A percentile compares a stretch with the other conserved stretches of the same genome.
These are phyloP conservation scores for Williopsis jadinii DNA, from an alignment of 1,139 yeast species.

Conservation along the genomic window DNA sequence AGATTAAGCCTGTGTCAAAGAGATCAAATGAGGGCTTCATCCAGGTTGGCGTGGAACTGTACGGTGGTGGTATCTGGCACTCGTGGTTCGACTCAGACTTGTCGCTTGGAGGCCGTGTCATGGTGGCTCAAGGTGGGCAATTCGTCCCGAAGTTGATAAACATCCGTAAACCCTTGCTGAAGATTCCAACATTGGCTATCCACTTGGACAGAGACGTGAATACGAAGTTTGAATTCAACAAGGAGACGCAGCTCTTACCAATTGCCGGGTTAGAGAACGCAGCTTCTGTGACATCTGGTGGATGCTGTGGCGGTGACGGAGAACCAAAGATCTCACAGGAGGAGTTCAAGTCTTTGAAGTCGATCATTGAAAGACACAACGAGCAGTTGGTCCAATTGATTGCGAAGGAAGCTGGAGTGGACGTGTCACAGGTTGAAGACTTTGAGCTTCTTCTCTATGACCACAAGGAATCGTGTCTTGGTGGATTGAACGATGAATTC, in stretches of 20 bases:
- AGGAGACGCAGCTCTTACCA: constrained; percentile 81
- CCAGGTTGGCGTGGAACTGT: constrained; percentile 89
- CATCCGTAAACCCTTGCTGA: constrained; percentile 73
- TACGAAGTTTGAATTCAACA: constrained; percentile 79
- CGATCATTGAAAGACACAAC: constrained; percentile 70
- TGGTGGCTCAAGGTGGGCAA: constrained; percentile 46
- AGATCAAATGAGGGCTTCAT: constrained; percentile 67
- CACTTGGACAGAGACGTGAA: constrained; percentile 78
- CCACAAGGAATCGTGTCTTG: constrained; percentile 73
- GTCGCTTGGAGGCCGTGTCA: constrained; percentile 87
- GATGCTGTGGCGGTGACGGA: constrained; percentile 34
- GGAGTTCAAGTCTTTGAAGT: constrained; percentile 59
- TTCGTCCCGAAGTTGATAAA: constrained; percentile 65
- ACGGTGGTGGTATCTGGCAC: constrained; percentile 95
- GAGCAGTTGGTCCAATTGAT: constrained; percentile 59
- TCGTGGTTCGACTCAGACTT: constrained; percentile 87
- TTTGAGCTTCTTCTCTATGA: constrained; percentile 87
- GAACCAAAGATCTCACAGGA: constrained; percentile 42
- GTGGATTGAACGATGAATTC: constrained; percentile 88
- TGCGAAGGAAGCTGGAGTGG: constrained; percentile 52
- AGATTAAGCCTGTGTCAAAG: constrained; percentile 86
- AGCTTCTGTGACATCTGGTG: constrained; percentile 10
- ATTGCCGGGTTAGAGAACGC: constrained; percentile 66
- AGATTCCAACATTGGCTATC: constrained; percentile 93
- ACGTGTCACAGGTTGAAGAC: constrained; percentile 61